Conservation (phyloP, 768 basidiomycete genomes). For the Auriscalpium vulgare region DNA sequence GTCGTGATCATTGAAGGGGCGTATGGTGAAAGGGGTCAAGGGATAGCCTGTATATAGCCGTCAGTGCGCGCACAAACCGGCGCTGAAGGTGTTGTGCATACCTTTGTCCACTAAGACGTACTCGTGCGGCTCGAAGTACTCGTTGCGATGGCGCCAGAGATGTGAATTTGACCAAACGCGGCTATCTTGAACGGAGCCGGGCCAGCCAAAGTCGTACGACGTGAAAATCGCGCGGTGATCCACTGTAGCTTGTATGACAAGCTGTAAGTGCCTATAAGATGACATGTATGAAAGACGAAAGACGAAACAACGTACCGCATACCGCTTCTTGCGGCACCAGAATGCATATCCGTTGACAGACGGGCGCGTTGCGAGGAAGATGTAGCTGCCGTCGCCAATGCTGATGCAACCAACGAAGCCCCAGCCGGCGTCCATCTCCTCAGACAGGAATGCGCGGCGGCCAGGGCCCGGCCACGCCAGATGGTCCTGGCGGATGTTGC, state of each 20-base stretch:
- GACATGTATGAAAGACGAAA: background rate
- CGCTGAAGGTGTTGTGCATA: background rate
- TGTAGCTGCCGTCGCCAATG: conserved; percentile 16
- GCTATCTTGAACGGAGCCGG: conserved; percentile 16
- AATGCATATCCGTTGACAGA: conserved; percentile 8
- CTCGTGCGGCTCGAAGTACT: conserved; percentile 10
- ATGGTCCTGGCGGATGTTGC: background rate
- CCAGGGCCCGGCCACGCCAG: conserved; percentile 3
- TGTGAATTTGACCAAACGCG: conserved; percentile 16
- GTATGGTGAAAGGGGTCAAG: conserved; percentile 1
- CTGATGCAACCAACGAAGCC: conserved; percentile 20
- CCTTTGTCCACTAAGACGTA: conserved; percentile 17
- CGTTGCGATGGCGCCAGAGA: conserved; percentile 8
- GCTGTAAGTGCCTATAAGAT: conserved; percentile 1
- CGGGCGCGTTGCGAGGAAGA: conserved; percentile 15
- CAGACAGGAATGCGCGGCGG: background rate
- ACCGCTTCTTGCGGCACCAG: conserved; percentile 16
- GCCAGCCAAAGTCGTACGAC: conserved; percentile 19
- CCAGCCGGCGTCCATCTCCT: conserved; percentile 6
- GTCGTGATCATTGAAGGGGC: conserved; percentile 2
- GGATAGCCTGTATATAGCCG: conserved; percentile 1
- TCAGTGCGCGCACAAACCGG: background rate
- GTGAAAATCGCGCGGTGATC: conserved; percentile 15
- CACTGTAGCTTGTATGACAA: conserved; percentile 16
- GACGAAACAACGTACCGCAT: conserved; percentile 9